Evolutionary conservation across 176 grass and related monocot species (phyloP).

Genomic region (Cenchrus fungigraminus): DNA sequence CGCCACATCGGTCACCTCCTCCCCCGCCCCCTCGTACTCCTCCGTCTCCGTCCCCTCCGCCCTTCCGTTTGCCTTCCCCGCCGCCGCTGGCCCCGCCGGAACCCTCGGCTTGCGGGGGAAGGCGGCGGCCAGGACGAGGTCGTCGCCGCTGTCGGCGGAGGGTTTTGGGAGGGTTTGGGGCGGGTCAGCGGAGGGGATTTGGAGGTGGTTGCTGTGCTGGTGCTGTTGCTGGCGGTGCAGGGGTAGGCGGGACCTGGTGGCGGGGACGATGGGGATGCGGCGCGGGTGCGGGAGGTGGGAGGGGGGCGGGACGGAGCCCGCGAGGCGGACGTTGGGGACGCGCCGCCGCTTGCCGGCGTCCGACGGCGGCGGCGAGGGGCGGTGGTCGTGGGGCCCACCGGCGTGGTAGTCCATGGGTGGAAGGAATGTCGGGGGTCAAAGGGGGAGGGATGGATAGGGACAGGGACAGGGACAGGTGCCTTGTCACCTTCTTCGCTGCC

Average conservation of each 20-base stretch:
- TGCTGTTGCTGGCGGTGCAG: slow-evolving; percentile 4
- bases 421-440: slow-evolving; percentile 14
- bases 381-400: slow-evolving; percentile 20
- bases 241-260: slow-evolving; percentile 38
- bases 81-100: not conserved
- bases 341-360: slow-evolving; percentile 54
- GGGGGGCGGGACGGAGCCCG: slow-evolving; percentile 43
- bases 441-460: not conserved
- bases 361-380: not conserved
- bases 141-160: slow-evolving; percentile 12
- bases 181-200: slow-evolving; percentile 1
- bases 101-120: slow-evolving; percentile 41
- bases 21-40: slow-evolving; percentile 13
- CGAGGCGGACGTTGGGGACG: slow-evolving; percentile 66
- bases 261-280: slow-evolving; percentile 35
- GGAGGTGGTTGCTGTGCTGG: not conserved
- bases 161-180: slow-evolving; percentile 30
- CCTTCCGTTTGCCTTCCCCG: not conserved
- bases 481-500: not conserved
- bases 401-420: slow-evolving; percentile 47
- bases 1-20: slow-evolving; percentile 35
- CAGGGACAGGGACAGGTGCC: not conserved
- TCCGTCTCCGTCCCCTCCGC: slow-evolving; percentile 7
- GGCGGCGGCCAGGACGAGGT: slow-evolving; percentile 34
- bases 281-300: slow-evolving; percentile 51